Evolutionary conservation across 1,284 basidiomycete species (phyloP).

Genomic region (Cutaneotrichosporon sp.): DNA sequence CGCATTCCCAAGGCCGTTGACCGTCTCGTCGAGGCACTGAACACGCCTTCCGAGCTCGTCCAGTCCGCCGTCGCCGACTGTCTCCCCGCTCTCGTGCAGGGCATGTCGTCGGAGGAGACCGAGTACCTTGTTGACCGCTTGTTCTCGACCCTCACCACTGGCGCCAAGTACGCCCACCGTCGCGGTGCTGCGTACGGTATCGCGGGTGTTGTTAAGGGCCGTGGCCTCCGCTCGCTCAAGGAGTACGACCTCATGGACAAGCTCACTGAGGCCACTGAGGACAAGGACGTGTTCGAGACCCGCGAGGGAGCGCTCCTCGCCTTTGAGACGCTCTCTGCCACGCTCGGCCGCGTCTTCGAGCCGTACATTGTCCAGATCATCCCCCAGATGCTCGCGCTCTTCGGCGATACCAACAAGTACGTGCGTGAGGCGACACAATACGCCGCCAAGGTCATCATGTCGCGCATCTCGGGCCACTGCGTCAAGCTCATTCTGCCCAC

Average conservation of each 20-base stretch:
- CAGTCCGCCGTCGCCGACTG: conserved; percentile 96
- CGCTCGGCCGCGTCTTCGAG: conserved; percentile 82
- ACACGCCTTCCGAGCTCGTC: conserved; percentile 93
- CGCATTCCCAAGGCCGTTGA: conserved; percentile 83
- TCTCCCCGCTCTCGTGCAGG: conserved; percentile 78
- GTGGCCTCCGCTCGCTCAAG: conserved; percentile 81
- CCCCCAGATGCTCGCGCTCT: conserved; percentile 79
- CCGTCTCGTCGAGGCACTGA: conserved; percentile 84
- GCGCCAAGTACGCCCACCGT: conserved; percentile 83
- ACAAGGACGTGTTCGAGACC: conserved; percentile 82
- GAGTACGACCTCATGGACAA: conserved; percentile 76
- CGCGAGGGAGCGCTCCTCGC: conserved; percentile 95
- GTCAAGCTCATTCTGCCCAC: conserved; percentile 94
- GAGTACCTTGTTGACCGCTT: conserved; percentile 71
- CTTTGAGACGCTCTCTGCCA: conserved; percentile 84
- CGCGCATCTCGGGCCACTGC: conserved; percentile 84
- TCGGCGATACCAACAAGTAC: conserved; percentile 85
- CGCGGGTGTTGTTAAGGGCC: conserved; percentile 86
- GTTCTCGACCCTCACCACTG: conserved; percentile 71
- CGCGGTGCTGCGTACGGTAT: conserved; percentile 95
- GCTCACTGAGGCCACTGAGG: conserved; percentile 75
- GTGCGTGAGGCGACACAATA: conserved; percentile 95
- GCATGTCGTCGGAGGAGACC: conserved; percentile 66
- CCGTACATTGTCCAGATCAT: conserved; percentile 86
- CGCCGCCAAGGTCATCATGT: conserved; percentile 92